Evolutionary conservation across 2,329 filamentous ascomycete genomes (phyloP).

Genomic region (Aspergillus neoniger): DNA sequence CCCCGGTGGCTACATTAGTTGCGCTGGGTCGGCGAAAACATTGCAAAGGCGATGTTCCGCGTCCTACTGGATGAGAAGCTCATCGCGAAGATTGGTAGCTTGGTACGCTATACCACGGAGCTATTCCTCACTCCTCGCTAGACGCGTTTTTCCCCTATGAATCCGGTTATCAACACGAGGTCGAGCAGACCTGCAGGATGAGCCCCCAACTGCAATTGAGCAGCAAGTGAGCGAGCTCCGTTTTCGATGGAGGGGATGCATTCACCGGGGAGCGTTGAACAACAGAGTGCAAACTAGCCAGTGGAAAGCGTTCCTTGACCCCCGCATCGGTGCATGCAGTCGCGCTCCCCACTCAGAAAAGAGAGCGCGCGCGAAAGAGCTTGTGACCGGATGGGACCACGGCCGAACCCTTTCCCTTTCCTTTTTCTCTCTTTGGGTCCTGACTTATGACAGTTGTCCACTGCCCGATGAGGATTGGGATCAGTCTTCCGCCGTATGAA

Average conservation of each 20-base stretch:
- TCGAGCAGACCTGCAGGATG: slow-evolving; percentile 3
- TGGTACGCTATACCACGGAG: slow-evolving; percentile 1
- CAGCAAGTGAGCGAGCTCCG: slow-evolving; percentile 3
- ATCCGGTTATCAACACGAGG: slow-evolving; percentile 5
- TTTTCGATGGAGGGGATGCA: neutral
- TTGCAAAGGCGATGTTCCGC: neutral
- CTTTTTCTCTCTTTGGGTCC: neutral
- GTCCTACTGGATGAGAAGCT: neutral
- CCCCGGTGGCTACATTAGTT: slow-evolving; percentile 10
- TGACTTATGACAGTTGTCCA: slow-evolving; percentile 13
- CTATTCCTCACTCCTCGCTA: neutral
- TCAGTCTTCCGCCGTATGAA: neutral
- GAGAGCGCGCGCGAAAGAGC: slow-evolving; percentile 4
- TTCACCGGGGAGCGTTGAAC: slow-evolving; percentile 14
- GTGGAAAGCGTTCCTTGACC: slow-evolving; percentile 30
- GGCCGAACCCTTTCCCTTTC: slow-evolving; percentile 3
- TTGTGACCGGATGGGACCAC: slow-evolving; percentile 19
- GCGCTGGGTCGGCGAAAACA: neutral
- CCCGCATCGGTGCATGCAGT: slow-evolving; percentile 25
- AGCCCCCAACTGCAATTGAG: neutral
- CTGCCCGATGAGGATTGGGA: neutral
- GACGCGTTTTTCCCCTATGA: neutral
- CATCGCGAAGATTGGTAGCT: neutral
- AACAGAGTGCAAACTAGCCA: slow-evolving; percentile 21
- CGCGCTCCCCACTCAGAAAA: slow-evolving; percentile 15